Conservation (phyloP, 2,329 filamentous ascomycete species). For the Drechslerella coelobrocha region DNA sequence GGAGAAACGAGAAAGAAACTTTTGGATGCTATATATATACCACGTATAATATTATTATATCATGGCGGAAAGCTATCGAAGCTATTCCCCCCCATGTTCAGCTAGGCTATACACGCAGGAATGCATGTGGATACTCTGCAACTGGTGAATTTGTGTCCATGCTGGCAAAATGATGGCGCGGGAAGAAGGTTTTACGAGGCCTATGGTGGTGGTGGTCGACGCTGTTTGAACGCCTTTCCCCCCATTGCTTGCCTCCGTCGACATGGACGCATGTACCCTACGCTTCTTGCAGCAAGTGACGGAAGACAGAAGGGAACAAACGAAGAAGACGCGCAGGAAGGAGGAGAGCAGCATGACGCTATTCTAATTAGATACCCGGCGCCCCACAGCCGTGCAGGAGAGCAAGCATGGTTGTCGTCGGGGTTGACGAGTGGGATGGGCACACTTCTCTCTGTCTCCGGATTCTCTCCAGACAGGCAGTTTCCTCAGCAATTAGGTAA, state of each 20-base stretch:
- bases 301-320: slow-evolving; percentile 31
- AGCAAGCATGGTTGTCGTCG: slow-evolving; percentile 39
- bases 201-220: too few species aligned
- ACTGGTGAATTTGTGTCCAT: too few species aligned
- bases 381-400: slow-evolving; percentile 27
- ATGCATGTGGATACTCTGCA: too few species aligned
- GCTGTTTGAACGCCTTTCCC: too few species aligned
- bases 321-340: slow-evolving; percentile 34
- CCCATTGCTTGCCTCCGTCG: slow-evolving; percentile 23
- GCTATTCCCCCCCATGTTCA: too few species aligned
- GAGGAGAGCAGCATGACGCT: slow-evolving; percentile 37
- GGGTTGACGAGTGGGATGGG: slow-evolving; percentile 49
- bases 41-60: too few species aligned
- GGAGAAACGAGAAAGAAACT: too few species aligned
- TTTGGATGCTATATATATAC: too few species aligned
- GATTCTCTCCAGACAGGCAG: slow-evolving; percentile 4
- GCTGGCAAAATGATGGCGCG: too few species aligned
- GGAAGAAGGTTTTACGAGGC: too few species aligned
- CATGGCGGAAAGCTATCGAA: too few species aligned
- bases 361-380: slow-evolving; percentile 27
- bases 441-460: slow-evolving; percentile 23
- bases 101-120: too few species aligned
- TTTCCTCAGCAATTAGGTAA: background rate
- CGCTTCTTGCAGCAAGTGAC: background rate
- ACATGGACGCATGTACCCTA: slow-evolving; percentile 23